These are phyloP conservation scores for Russula foetens DNA, from an alignment of 768 basidiomycete genomes.

Conservation along the genomic window DNA sequence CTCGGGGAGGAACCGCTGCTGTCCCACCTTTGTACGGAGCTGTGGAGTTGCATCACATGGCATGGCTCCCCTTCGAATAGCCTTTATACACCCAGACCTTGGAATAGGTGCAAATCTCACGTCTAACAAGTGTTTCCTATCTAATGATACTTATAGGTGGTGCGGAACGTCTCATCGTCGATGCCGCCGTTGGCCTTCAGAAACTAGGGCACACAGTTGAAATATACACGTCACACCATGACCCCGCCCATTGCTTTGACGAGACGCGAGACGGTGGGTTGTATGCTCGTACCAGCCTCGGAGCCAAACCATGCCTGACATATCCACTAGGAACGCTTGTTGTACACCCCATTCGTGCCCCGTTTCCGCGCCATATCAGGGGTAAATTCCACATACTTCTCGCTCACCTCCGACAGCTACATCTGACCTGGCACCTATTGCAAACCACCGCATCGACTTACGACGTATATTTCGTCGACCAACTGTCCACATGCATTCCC, in stretches of 20 bases:
- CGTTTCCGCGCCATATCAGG: conserved; percentile 72
- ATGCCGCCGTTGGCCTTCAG: conserved; percentile 88
- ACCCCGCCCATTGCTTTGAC: conserved; percentile 81
- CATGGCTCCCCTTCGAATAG: conserved; percentile 39
- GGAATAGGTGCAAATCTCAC: conserved; percentile 62
- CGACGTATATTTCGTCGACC: conserved; percentile 93
- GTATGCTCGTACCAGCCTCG: background rate
- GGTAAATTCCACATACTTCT: conserved; percentile 84
- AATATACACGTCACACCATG: conserved; percentile 91
- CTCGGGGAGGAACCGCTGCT: too few species aligned
- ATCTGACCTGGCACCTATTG: conserved; percentile 65
- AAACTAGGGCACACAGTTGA: conserved; percentile 75
- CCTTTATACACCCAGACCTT: conserved; percentile 90
- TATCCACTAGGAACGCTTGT: conserved; percentile 57
- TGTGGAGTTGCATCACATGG: too few species aligned
- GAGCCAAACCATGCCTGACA: background rate
- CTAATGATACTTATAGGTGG: conserved; percentile 50
- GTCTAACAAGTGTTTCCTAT: background rate
- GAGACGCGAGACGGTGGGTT: conserved; percentile 83
- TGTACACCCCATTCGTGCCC: conserved; percentile 63
- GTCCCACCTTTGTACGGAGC: background rate
- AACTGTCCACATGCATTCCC: conserved; percentile 88
- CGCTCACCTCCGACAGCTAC: conserved; percentile 83
- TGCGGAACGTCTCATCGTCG: conserved; percentile 90
- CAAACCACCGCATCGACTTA: conserved; percentile 39